Evolutionary conservation across 768 basidiomycete species (phyloP).

Genomic region (Pleurotus pulmonarius): DNA sequence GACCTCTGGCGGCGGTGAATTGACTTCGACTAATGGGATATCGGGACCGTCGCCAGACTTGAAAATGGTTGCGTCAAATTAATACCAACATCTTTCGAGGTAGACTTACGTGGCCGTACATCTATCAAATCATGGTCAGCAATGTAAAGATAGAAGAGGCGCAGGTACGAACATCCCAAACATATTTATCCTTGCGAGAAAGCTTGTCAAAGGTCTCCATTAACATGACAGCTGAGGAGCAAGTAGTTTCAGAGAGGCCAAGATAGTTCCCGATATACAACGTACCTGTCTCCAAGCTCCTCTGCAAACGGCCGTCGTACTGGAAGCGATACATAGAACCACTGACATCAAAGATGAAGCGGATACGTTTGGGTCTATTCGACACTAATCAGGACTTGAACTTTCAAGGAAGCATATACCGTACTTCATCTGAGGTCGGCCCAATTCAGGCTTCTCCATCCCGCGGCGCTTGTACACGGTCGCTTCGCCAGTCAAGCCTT

Average conservation of each 20-base stretch:
- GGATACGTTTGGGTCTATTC: conserved; percentile 58
- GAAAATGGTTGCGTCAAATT: not conserved
- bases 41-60: conserved; percentile 67
- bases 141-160: not conserved
- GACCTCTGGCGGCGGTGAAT: conserved; percentile 47
- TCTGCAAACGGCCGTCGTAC: conserved; percentile 60
- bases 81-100: not conserved
- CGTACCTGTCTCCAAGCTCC: conserved; percentile 63
- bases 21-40: conserved; percentile 46
- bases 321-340: conserved; percentile 78
- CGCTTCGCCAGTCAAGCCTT: conserved; percentile 65
- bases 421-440: conserved; percentile 65
- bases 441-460: conserved; percentile 67
- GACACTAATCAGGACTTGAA: conserved; percentile 1
- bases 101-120: conserved; percentile 59
- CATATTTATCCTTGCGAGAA: conserved; percentile 64
- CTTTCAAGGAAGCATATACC: conserved; percentile 1
- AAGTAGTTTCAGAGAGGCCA: not conserved
- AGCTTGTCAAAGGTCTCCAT: conserved; percentile 69
- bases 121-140: conserved; percentile 29
- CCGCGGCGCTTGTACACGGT: conserved; percentile 69
- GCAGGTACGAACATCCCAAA: conserved; percentile 61
- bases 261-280: not conserved
- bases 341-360: conserved; percentile 67
- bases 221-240: conserved; percentile 55